Percentiles rank a stretch among this genome's conserved stretches.
phyloP scores from a whole-genome alignment of 1,284 basidiomycete genomes.

The Ganoderma meredithae region DNA sequence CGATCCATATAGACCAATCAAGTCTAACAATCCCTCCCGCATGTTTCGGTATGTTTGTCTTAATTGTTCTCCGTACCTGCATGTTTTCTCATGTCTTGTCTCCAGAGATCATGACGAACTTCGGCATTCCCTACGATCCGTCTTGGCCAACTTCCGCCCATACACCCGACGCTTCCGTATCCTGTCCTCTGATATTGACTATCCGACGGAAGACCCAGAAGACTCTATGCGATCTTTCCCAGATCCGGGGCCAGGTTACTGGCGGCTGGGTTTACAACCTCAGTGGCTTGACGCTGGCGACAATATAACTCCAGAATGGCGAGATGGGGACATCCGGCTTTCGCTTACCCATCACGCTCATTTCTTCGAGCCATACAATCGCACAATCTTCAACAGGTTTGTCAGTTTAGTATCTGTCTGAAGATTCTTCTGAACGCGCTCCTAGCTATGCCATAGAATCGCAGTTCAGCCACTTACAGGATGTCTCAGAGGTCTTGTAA shows the following conservation, averaged over 20 bases:
- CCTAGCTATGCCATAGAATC: constrained; percentile 41
- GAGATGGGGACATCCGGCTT: constrained; percentile 35
- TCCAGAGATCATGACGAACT: constrained; percentile 42
- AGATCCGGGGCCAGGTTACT: constrained; percentile 30
- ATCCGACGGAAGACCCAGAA: constrained; percentile 25
- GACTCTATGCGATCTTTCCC: constrained; percentile 29
- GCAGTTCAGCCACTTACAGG: constrained; percentile 37
- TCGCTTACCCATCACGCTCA: constrained; percentile 39
- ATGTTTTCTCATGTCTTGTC: background rate
- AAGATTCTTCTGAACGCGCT: background rate
- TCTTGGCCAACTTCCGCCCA: constrained; percentile 37
- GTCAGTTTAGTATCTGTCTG: background rate
- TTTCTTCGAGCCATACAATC: constrained; percentile 38
- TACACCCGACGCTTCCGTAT: constrained; percentile 36
- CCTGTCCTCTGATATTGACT: constrained; percentile 38
- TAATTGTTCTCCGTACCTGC: background rate
- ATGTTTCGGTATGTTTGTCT: constrained; percentile 37
- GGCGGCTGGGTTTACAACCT: constrained; percentile 38
- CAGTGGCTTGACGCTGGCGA: constrained; percentile 35
- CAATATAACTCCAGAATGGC: constrained; percentile 27
- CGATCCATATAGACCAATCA: constrained; percentile 37
- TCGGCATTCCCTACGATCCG: constrained; percentile 41
- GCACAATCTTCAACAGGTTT: constrained; percentile 41
- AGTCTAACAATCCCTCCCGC: constrained; percentile 32
- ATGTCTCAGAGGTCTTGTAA: constrained; percentile 38